Conservation (phyloP, 345 rosid genomes). For the Citrus cavaleriei region DNA sequence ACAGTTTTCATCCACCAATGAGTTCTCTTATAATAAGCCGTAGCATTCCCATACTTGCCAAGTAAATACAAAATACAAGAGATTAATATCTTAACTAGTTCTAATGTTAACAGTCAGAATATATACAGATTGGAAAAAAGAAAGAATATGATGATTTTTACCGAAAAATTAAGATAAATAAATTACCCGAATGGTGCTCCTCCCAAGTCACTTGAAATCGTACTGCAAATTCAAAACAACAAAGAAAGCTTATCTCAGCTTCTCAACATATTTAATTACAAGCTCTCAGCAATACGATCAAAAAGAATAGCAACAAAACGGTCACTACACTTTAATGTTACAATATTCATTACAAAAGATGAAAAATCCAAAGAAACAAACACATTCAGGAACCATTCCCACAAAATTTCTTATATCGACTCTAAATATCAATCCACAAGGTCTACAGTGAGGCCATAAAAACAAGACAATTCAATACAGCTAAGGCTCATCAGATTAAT, state of each 20-base stretch:
- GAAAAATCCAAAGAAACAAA: neutral
- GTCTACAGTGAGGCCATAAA: too few species aligned
- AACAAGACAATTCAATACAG: neutral
- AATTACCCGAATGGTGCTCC: slow-evolving; percentile 88
- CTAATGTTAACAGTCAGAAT: neutral
- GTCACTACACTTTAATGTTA: neutral
- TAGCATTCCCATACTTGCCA: neutral
- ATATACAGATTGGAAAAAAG: neutral
- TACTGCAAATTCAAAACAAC: slow-evolving; percentile 48
- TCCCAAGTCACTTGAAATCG: slow-evolving; percentile 59
- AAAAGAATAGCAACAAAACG: neutral
- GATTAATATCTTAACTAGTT: neutral
- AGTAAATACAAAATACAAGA: neutral
- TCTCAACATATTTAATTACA: neutral
- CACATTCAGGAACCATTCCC: neutral
- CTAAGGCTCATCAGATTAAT: neutral
- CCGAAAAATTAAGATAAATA: neutral
- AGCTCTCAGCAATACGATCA: slow-evolving; percentile 4
- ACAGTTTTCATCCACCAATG: neutral
- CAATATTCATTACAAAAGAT: neutral
- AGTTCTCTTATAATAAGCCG: neutral
- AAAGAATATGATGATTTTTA: neutral
- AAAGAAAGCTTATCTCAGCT: slow-evolving; percentile 1
- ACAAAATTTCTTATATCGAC: neutral
- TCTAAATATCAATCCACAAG: neutral